Evolutionary conservation across 1,284 basidiomycete genomes (phyloP).

Genomic region (Ceratobasidium sp.): DNA sequence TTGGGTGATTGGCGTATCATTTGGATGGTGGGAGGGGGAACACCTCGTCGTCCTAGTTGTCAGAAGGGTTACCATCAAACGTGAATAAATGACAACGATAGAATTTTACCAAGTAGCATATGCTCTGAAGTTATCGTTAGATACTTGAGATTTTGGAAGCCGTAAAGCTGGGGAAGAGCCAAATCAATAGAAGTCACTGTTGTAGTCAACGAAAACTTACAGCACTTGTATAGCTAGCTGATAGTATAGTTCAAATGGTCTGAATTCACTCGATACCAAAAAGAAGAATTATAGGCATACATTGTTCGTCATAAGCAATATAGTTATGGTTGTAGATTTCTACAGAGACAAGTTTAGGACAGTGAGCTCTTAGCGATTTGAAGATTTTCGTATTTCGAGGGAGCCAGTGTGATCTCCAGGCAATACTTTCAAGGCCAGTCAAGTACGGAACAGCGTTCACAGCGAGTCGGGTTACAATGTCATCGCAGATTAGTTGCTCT

Average conservation of each 20-base stretch:
- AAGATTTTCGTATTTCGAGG: slow-evolving; percentile 28
- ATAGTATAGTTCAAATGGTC: background rate
- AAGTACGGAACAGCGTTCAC: slow-evolving; percentile 22
- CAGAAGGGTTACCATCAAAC: background rate
- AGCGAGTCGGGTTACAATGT: slow-evolving; percentile 8
- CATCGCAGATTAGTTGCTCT: slow-evolving; percentile 23
- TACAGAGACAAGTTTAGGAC: slow-evolving; percentile 6
- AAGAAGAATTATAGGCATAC: background rate
- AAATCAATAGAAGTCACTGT: background rate
- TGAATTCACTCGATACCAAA: background rate
- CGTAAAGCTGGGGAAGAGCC: slow-evolving; percentile 14
- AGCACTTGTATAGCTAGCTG: slow-evolving; percentile 14
- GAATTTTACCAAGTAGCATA: slow-evolving; percentile 8
- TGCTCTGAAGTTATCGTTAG: slow-evolving; percentile 10
- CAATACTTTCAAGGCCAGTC: slow-evolving; percentile 3
- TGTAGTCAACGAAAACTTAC: background rate
- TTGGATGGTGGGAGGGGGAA: slow-evolving; percentile 17
- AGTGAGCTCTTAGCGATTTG: slow-evolving; percentile 16
- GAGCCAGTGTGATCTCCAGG: slow-evolving; percentile 40
- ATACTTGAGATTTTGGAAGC: slow-evolving; percentile 5
- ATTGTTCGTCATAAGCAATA: background rate
- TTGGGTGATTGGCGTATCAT: slow-evolving; percentile 21
- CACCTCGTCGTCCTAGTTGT: background rate
- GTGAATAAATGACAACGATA: no score
- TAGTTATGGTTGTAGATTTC: slow-evolving; percentile 20